Percentiles rank a stretch among this genome's conserved stretches.
Evolutionary conservation across 2,329 filamentous ascomycete genomes (phyloP).

Genomic region (Aspergillus sp.): DNA sequence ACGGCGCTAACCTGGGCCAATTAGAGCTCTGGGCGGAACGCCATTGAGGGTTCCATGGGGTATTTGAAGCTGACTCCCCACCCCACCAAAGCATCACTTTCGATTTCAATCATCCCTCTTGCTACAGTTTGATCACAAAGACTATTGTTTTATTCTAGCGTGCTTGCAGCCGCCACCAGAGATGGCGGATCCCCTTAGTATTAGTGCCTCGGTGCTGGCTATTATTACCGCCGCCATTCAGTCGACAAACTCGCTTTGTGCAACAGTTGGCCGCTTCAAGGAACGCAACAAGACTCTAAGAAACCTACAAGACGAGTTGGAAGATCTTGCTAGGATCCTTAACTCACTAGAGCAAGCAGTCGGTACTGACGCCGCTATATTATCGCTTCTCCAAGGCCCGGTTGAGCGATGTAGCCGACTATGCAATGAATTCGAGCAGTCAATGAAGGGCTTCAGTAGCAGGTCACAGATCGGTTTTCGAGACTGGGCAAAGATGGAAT

Average conservation of each 20-base stretch:
- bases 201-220: conserved; percentile 33
- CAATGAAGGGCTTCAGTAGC: conserved; percentile 35
- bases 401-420: conserved; percentile 37
- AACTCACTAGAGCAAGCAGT: conserved; percentile 26
- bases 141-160: too few species aligned
- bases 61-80: too few species aligned
- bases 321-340: conserved; percentile 35
- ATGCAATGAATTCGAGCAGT: conserved; percentile 38
- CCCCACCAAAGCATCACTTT: too few species aligned
- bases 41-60: too few species aligned
- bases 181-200: conserved; percentile 34
- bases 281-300: conserved; percentile 35
- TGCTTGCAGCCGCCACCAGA: too few species aligned
- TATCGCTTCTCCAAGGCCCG: conserved; percentile 36
- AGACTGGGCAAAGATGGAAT: conserved; percentile 45
- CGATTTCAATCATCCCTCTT: too few species aligned
- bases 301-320: conserved; percentile 35
- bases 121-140: too few species aligned
- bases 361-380: conserved; percentile 18
- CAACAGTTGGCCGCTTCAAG: conserved; percentile 35
- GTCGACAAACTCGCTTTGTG: conserved; percentile 34
- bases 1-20: too few species aligned
- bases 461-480: conserved; percentile 36
- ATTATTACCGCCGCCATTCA: conserved; percentile 35
- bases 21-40: too few species aligned